phyloP scores from a whole-genome alignment of 1,284 basidiomycete genomes.

The Ceratobasidium sp. region DNA sequence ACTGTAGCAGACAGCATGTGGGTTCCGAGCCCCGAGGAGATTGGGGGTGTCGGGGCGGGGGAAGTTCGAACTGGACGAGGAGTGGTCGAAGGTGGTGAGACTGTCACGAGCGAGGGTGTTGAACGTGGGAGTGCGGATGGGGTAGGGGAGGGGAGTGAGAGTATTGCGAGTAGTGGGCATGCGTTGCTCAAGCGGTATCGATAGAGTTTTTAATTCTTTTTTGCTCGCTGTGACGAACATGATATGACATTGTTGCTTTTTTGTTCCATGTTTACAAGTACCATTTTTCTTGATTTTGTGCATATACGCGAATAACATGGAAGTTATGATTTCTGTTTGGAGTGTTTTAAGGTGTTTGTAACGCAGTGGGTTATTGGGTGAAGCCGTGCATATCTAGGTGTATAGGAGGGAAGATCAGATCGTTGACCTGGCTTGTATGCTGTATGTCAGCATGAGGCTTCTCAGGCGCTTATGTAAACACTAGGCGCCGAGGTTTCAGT shows the following conservation, averaged over 20 bases:
- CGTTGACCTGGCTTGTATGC: too few species aligned
- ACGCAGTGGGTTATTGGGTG: too few species aligned
- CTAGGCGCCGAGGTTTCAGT: too few species aligned
- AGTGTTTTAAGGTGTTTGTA: too few species aligned
- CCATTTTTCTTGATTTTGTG: background rate
- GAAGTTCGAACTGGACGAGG: slow-evolving; percentile 40
- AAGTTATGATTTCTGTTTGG: slow-evolving; percentile 26
- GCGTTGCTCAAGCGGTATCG: slow-evolving; percentile 41
- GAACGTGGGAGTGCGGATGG: slow-evolving; percentile 27
- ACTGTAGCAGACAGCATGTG: slow-evolving; percentile 38
- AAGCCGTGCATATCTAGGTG: too few species aligned
- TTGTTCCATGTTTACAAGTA: background rate
- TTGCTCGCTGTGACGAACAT: too few species aligned
- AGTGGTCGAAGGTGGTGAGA: slow-evolving; percentile 22
- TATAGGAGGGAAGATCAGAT: too few species aligned
- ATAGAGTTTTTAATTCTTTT: background rate
- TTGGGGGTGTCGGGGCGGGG: slow-evolving; percentile 21
- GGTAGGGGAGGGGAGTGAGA: slow-evolving; percentile 28
- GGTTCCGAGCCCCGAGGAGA: background rate
- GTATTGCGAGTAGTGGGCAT: slow-evolving; percentile 43
- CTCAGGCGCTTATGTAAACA: too few species aligned
- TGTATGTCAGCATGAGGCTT: too few species aligned
- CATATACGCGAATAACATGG: background rate
- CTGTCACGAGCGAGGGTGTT: slow-evolving; percentile 38
- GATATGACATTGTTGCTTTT: background rate